These are phyloP conservation scores for Claviceps pazoutovae DNA, from an alignment of 2,329 filamentous ascomycete species.

Conservation along the genomic window DNA sequence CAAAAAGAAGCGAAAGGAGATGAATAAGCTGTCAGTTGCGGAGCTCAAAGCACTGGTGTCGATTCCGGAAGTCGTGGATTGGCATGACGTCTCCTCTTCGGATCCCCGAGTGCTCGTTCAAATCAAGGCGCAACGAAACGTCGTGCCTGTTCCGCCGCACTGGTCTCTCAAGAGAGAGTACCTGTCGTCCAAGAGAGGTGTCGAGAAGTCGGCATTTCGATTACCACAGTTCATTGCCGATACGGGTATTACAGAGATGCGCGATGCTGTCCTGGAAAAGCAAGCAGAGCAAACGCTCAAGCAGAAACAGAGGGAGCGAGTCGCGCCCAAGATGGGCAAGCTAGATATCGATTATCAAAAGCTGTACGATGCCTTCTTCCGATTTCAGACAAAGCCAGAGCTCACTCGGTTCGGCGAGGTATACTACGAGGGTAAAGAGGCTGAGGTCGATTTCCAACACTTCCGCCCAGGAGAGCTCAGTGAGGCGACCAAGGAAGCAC, in stretches of 20 bases:
- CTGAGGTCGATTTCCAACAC: conserved; percentile 86
- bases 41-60: conserved; percentile 85
- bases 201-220: conserved; percentile 87
- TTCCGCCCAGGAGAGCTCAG: conserved; percentile 81
- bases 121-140: conserved; percentile 89
- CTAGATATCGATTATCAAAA: conserved; percentile 98
- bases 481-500: conserved; percentile 77
- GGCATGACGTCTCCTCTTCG: conserved; percentile 86
- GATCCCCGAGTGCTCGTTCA: conserved; percentile 83
- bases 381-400: conserved; percentile 90
- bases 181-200: conserved; percentile 87
- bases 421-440: conserved; percentile 99
- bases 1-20: conserved; percentile 86
- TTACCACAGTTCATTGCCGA: conserved; percentile 95
- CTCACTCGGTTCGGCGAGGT: conserved; percentile 92
- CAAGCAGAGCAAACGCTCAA: conserved; percentile 84
- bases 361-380: conserved; percentile 95
- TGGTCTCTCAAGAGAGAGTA: conserved; percentile 97
- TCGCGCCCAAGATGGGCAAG: conserved; percentile 91
- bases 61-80: conserved; percentile 90
- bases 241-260: conserved; percentile 95
- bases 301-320: conserved; percentile 88
- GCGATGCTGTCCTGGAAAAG: conserved; percentile 90
- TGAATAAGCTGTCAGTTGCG: conserved; percentile 85
- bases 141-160: conserved; percentile 84